Evolutionary conservation across 169 alveolate species (phyloP), one percentile per base, ranked within the genome.

Genomic region (Plasmodium billcollinsi): DNA sequence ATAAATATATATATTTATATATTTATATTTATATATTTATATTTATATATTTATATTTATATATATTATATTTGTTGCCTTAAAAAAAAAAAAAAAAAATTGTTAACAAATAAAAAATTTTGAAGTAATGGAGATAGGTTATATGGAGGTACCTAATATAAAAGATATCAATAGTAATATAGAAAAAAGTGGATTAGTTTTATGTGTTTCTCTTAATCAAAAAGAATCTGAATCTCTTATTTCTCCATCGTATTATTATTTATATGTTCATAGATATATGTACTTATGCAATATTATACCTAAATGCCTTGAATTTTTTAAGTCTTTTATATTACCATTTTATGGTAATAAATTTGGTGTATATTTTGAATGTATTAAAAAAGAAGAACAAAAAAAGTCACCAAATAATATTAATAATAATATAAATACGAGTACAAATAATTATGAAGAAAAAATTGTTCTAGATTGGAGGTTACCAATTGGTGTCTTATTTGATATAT

Each of bases 401-500:
- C 3, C 21, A 74, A 74, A 45, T 58, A 74, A 20, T 59, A 15
- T 43, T 12, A 49, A 29, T 52, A 33, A 5, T 0, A 33, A 33
- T 33, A 4, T 6, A 33, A 5, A 33, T 33, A 33, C 8, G 0
- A 33, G 45, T 33, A 56, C 11, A n/a, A 14, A 56, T 15, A 56
- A 56, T 21, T 15, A 12, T 39, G 26, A 20, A 26, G 91, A 83
- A 11, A 70, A 49, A 26, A 70, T 83, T 4, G 49, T 83, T 14
- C 85, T 83, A 9, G 91, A 83, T 20, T 83, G 91, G 91, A 69
- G 91, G 59, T 33, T 83, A 4, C 91, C 91, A 7, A 83, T 83
- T 7, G 91, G 91, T 12, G 91, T 83, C 2, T 54, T 83, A 1
- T 83, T 83, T 49, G 91, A 83, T 47, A 83, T 59, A 18, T 83